phyloP scores from a whole-genome alignment of 805 yeast genomes.

The Metschnikowia amazonensis region DNA sequence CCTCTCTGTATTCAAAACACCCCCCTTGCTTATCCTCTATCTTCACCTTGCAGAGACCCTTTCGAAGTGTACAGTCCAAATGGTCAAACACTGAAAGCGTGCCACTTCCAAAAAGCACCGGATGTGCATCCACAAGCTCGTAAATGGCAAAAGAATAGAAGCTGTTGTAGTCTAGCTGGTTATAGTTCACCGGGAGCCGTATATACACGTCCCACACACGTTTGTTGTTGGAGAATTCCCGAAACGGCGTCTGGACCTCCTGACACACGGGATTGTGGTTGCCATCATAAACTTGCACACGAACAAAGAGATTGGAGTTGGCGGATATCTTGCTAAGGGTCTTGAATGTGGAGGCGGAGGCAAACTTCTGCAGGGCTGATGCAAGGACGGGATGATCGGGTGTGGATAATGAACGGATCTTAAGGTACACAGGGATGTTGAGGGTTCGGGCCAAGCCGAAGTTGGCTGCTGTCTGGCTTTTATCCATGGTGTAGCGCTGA shows the following conservation, averaged over 20 bases:
- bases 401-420: slow-evolving; percentile 29
- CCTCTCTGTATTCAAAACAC: too few relatives aligned
- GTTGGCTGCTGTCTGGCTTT: slow-evolving; percentile 24
- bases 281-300: slow-evolving; percentile 31
- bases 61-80: slow-evolving; percentile 52
- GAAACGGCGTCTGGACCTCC: slow-evolving; percentile 36
- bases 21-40: not conserved
- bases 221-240: slow-evolving; percentile 28
- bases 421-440: slow-evolving; percentile 29
- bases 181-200: slow-evolving; percentile 64
- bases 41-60: slow-evolving; percentile 62
- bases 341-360: slow-evolving; percentile 33
- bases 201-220: slow-evolving; percentile 73
- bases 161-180: slow-evolving; percentile 65
- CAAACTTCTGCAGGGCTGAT: slow-evolving; percentile 30
- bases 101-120: slow-evolving; percentile 57
- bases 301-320: slow-evolving; percentile 35
- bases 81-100: slow-evolving; percentile 56
- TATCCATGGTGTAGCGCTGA: not conserved
- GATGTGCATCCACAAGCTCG: slow-evolving; percentile 59
- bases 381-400: slow-evolving; percentile 9
- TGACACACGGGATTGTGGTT: slow-evolving; percentile 26
- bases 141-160: slow-evolving; percentile 58
- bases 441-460: slow-evolving; percentile 41
- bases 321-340: slow-evolving; percentile 27